Conservation (phyloP, 805 yeast genomes). For the Saccharomycopsis synnaedendra region DNA sequence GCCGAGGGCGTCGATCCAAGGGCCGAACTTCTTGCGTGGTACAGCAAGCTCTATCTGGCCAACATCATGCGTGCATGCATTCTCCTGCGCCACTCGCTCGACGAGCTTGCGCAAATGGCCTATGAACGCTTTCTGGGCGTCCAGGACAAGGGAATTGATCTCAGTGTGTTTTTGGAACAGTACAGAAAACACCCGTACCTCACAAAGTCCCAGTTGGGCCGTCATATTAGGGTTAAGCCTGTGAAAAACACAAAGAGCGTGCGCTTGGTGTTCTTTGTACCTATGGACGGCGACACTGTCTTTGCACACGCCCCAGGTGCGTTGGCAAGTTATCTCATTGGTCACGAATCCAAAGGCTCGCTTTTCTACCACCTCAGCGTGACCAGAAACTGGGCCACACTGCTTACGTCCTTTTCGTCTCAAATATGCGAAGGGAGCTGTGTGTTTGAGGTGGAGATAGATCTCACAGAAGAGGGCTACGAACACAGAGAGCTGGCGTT, state of each 20-base stretch:
- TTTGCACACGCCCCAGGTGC: slow-evolving; percentile 64
- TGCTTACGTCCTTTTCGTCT: slow-evolving; percentile 62
- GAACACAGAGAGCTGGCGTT: slow-evolving; percentile 50
- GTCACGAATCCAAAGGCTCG: slow-evolving; percentile 91
- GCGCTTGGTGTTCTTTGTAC: slow-evolving; percentile 59
- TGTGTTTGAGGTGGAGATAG: slow-evolving; percentile 57
- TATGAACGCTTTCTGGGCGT: slow-evolving; percentile 25
- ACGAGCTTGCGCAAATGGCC: slow-evolving; percentile 62
- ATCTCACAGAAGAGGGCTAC: slow-evolving; percentile 66
- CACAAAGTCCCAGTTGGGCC: slow-evolving; percentile 36
- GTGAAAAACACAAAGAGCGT: slow-evolving; percentile 69
- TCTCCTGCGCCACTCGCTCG: slow-evolving; percentile 71
- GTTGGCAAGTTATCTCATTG: slow-evolving; percentile 71
- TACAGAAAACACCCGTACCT: slow-evolving; percentile 29
- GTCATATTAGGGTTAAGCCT: slow-evolving; percentile 58
- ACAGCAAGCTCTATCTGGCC: slow-evolving; percentile 63
- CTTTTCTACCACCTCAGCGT: slow-evolving; percentile 55
- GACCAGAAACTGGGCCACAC: slow-evolving; percentile 65
- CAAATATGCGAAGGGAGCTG: slow-evolving; percentile 58
- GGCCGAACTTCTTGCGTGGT: slow-evolving; percentile 67
- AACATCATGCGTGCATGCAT: slow-evolving; percentile 83
- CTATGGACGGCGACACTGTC: slow-evolving; percentile 50
- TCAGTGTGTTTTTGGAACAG: not conserved
- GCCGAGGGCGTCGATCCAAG: slow-evolving; percentile 60
- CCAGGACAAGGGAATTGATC: slow-evolving; percentile 6